Conservation (phyloP, 257 asterid genomes). For the Asclepias syriaca region DNA sequence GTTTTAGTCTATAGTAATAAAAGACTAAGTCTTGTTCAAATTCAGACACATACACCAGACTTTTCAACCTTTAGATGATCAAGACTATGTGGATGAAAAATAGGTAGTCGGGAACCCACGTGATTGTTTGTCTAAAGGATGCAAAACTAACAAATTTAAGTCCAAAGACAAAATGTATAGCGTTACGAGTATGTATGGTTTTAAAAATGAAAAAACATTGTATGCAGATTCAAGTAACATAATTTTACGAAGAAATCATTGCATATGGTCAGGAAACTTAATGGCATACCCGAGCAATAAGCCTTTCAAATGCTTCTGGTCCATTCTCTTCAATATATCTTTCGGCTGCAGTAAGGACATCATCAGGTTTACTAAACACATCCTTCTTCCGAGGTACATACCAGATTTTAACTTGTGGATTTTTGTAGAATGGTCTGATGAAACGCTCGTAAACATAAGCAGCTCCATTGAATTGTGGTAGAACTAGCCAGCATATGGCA, state of each 20-base stretch:
- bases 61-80: neutral
- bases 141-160: neutral
- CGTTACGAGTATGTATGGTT: neutral
- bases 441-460: constrained; percentile 69
- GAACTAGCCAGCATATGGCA: constrained; percentile 79
- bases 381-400: constrained; percentile 59
- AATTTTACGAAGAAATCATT: neutral
- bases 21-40: neutral
- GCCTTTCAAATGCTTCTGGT: constrained; percentile 77
- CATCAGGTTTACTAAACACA: constrained; percentile 66
- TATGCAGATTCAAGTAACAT: neutral
- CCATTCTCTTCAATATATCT: constrained; percentile 75
- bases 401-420: constrained; percentile 72
- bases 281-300: constrained; percentile 60
- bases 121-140: neutral
- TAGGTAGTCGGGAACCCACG: constrained; percentile 1
- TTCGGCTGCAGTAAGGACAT: constrained; percentile 70
- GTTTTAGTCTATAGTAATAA: neutral
- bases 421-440: constrained; percentile 72
- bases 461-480: constrained; percentile 89
- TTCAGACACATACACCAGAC: neutral
- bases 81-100: neutral
- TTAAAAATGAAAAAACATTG: neutral
- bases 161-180: neutral
- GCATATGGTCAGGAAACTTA: neutral